Evolutionary conservation across 768 basidiomycete species (phyloP).

Genomic region (Amanita rubescens): DNA sequence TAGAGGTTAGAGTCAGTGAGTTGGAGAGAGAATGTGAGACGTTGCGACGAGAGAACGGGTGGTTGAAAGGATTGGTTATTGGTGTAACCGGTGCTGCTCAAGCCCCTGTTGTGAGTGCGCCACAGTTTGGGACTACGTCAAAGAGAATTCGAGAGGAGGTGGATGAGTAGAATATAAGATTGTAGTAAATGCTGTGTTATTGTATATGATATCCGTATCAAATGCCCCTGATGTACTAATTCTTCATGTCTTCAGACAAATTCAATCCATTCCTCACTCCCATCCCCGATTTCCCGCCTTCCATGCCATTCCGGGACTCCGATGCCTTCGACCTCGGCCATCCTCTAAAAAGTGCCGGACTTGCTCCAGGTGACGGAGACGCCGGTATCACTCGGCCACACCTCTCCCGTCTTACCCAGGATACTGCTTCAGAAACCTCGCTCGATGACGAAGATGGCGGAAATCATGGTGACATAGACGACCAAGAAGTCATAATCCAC

Average conservation of each 20-base stretch:
- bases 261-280: not conserved
- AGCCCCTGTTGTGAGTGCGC: constrained; percentile 20
- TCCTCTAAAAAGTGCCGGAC: constrained; percentile 12
- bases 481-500: constrained; percentile 54
- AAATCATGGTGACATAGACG: constrained; percentile 18
- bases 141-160: constrained; percentile 29
- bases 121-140: constrained; percentile 8
- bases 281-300: not conserved
- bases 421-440: constrained; percentile 19
- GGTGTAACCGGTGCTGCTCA: constrained; percentile 73
- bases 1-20: constrained; percentile 70
- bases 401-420: constrained; percentile 28
- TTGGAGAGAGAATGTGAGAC: constrained; percentile 90
- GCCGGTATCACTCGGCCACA: constrained; percentile 32
- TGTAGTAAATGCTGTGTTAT: not conserved
- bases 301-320: not conserved
- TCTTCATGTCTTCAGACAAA: not conserved
- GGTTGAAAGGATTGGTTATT: constrained; percentile 86
- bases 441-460: constrained; percentile 7
- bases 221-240: too few species aligned
- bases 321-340: constrained; percentile 5
- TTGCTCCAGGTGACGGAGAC: constrained; percentile 11
- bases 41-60: constrained; percentile 82
- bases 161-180: not conserved
- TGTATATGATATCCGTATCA: not conserved